phyloP scores from a whole-genome alignment of 116 monocot genomes.

The Zostera marina region DNA sequence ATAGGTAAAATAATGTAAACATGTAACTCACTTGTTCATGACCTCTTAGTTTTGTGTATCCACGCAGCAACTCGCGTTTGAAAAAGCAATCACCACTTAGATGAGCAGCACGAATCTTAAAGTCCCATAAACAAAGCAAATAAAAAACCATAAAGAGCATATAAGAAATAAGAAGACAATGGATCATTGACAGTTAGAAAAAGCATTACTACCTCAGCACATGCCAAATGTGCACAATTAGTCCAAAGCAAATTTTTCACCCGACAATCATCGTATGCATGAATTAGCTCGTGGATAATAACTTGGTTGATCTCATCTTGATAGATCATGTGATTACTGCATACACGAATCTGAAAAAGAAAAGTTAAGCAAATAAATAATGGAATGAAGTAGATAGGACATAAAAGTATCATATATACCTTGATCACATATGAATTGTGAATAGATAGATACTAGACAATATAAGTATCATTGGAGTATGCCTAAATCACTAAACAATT shows the following conservation, averaged over 20 bases:
- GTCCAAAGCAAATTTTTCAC: conserved; percentile 79
- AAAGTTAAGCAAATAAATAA: not conserved
- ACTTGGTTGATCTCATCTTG: conserved; percentile 94
- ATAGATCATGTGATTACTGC: conserved; percentile 58
- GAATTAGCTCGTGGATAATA: conserved; percentile 86
- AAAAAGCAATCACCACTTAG: conserved; percentile 97
- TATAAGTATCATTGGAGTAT: too few species aligned
- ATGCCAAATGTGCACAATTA: conserved; percentile 95
- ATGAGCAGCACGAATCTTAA: conserved; percentile 93
- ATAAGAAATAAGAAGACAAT: not conserved
- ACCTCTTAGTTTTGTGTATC: conserved; percentile 80
- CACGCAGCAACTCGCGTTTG: conserved; percentile 84
- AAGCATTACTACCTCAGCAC: conserved; percentile 55
- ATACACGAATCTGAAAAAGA: conserved; percentile 59
- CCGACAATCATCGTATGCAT: conserved; percentile 95
- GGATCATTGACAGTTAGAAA: not conserved
- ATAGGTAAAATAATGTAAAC: not conserved
- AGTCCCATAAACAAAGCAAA: conserved; percentile 2
- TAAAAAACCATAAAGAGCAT: not conserved
- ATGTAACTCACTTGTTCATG: conserved; percentile 73
- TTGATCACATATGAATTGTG: not conserved
- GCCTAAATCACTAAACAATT: too few species aligned
- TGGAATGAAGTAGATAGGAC: not conserved
- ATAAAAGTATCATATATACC: not conserved
- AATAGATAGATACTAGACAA: too few species aligned